phyloP scores from a whole-genome alignment of 2,329 filamentous ascomycete genomes.

The Arthrobotrys entomopaga region DNA sequence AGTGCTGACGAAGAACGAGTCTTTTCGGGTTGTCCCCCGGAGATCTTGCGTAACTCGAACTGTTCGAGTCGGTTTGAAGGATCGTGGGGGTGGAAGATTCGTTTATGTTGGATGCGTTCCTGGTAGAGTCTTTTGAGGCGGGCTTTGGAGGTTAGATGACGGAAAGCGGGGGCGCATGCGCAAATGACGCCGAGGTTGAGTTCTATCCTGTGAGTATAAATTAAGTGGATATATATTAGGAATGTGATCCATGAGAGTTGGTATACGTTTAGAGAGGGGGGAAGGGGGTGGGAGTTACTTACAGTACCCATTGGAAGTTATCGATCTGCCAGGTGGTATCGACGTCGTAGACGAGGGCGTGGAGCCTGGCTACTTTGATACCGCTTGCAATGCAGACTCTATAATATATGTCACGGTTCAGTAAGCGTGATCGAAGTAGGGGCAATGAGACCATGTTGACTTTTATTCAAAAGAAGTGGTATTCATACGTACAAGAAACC shows the following conservation, averaged over 20 bases:
- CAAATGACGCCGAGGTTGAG: constrained; percentile 48
- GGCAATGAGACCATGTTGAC: background rate
- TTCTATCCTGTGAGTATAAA: constrained; percentile 27
- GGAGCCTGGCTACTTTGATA: constrained; percentile 35
- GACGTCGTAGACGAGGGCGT: constrained; percentile 29
- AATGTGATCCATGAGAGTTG: background rate
- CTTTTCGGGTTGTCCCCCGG: constrained; percentile 14
- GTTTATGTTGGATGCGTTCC: constrained; percentile 17
- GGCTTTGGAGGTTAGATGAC: constrained; percentile 30
- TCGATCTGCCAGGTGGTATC: constrained; percentile 44
- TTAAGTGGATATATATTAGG: background rate
- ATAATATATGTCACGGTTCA: background rate
- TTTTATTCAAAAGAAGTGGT: background rate
- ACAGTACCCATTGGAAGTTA: constrained; percentile 49
- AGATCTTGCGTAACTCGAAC: constrained; percentile 15
- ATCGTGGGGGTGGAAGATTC: background rate
- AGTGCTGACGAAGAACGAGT: constrained; percentile 21
- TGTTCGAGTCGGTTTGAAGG: constrained; percentile 2
- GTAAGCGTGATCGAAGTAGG: background rate
- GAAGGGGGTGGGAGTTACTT: background rate
- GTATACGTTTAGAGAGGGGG: no score
- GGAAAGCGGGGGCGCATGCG: constrained; percentile 38
- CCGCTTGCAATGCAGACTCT: constrained; percentile 44
- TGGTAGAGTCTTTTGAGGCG: constrained; percentile 38
- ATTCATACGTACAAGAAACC: constrained; percentile 26